Percentiles rank a stretch among this genome's conserved stretches.
These are phyloP conservation scores for Cordyceps cateniannulata DNA, from an alignment of 2,329 filamentous ascomycete genomes.

Conservation along the genomic window DNA sequence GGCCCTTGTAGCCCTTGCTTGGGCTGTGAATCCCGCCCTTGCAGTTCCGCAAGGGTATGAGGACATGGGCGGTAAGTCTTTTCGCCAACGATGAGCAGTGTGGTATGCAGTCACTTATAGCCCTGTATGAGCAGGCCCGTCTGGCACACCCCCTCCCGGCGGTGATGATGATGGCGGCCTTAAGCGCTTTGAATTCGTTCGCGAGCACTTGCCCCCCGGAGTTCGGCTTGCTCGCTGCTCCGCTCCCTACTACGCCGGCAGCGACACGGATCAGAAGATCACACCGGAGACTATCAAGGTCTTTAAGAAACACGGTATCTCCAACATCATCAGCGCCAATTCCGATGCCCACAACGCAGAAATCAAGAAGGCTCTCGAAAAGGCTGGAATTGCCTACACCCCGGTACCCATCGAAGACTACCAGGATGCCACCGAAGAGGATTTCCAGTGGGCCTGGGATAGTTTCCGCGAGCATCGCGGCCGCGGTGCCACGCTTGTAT, in stretches of 20 bases:
- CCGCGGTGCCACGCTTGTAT: not conserved
- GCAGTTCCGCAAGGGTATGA: not conserved
- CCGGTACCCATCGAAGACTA: not conserved
- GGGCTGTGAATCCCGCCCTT: not conserved
- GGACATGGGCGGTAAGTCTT: not conserved
- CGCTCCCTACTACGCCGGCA: not conserved
- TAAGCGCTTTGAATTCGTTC: not conserved
- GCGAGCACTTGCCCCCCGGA: not conserved
- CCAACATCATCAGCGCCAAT: not conserved
- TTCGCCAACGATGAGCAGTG: not conserved
- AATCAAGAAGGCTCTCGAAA: not conserved
- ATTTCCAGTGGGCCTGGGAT: not conserved
- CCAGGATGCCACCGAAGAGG: not conserved
- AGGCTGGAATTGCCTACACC: not conserved
- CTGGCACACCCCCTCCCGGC: not conserved
- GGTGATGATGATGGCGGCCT: not conserved
- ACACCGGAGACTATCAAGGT: not conserved
- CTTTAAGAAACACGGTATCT: not conserved
- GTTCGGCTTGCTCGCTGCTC: not conserved
- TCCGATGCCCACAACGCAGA: not conserved
- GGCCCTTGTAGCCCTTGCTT: not conserved
- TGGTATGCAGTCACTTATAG: not conserved
- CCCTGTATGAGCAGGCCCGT: not conserved
- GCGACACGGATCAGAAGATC: not conserved
- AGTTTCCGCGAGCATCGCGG: not conserved